These are phyloP conservation scores for Phytopythium vexans DNA, from an alignment of 352 stramenopile genomes.

Conservation along the genomic window DNA sequence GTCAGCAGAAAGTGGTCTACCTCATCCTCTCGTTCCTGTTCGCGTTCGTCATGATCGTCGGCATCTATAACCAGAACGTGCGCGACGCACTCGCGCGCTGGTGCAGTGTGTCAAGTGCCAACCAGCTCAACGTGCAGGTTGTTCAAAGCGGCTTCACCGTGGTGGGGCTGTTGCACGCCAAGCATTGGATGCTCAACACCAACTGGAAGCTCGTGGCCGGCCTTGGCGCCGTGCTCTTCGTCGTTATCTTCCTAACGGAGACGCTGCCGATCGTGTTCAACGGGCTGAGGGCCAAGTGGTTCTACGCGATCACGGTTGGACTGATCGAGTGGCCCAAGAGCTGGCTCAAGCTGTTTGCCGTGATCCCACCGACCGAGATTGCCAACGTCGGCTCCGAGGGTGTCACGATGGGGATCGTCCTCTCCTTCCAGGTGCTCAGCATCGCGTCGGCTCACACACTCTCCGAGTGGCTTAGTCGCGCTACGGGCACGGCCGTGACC, in stretches of 20 bases:
- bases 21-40: constrained; percentile 49
- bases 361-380: constrained; percentile 51
- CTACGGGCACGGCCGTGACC: constrained; percentile 18
- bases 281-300: constrained; percentile 33
- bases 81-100: constrained; percentile 28
- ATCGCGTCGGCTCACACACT: constrained; percentile 24
- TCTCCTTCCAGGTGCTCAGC: constrained; percentile 43
- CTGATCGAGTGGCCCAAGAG: constrained; percentile 31
- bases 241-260: constrained; percentile 23
- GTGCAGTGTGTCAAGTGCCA: constrained; percentile 23
- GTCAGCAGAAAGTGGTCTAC: constrained; percentile 50
- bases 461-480: constrained; percentile 19
- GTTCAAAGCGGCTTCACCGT: constrained; percentile 22
- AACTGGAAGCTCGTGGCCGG: constrained; percentile 36
- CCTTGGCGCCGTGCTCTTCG: constrained; percentile 22
- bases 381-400: constrained; percentile 47
- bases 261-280: constrained; percentile 31
- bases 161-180: constrained; percentile 35
- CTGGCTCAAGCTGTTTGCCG: constrained; percentile 36
- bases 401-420: constrained; percentile 42
- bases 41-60: constrained; percentile 31
- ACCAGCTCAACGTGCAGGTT: constrained; percentile 19
- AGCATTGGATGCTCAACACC: constrained; percentile 30
- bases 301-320: constrained; percentile 28
- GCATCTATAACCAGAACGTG: constrained; percentile 32